Percentiles rank a stretch among this genome's conserved stretches.
These are phyloP conservation scores for Pseudocercospora ulei DNA, from an alignment of 2,329 filamentous ascomycete genomes.

Conservation along the genomic window DNA sequence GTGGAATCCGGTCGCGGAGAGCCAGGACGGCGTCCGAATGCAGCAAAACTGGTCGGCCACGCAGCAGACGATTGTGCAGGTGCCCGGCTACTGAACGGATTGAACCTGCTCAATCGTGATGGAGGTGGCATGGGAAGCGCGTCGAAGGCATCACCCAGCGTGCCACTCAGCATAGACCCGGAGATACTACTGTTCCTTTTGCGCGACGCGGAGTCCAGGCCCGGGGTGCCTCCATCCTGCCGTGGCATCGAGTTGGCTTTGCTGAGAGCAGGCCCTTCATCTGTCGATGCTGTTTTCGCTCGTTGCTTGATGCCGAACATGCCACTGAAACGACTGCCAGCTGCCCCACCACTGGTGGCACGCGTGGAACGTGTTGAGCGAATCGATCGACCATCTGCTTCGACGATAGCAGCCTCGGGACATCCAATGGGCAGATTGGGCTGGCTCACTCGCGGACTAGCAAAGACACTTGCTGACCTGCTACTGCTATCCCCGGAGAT, in stretches of 20 bases:
- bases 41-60: conserved; percentile 34
- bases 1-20: conserved; percentile 51
- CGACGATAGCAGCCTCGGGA: conserved; percentile 35
- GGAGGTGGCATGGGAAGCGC: conserved; percentile 14
- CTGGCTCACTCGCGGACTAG: conserved; percentile 42
- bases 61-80: conserved; percentile 27
- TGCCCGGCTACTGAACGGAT: conserved; percentile 2
- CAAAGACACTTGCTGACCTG: conserved; percentile 40
- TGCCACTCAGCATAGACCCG: conserved; percentile 42
- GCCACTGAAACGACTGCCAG: conserved; percentile 45
- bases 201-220: conserved; percentile 28
- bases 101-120: conserved; percentile 22
- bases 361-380: conserved; percentile 45
- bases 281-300: conserved; percentile 51
- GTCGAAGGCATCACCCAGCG: conserved; percentile 28
- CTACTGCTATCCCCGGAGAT: conserved; percentile 35
- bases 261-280: conserved; percentile 54
- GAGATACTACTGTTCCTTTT: conserved; percentile 47
- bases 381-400: conserved; percentile 42
- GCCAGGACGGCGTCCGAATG: conserved; percentile 32
- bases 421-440: conserved; percentile 38
- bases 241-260: conserved; percentile 63
- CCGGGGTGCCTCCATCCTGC: conserved; percentile 39
- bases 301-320: conserved; percentile 50
- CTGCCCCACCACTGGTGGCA: conserved; percentile 34